Evolutionary conservation across 1,284 basidiomycete genomes (phyloP).

Genomic region (Cryptococcus sp.): DNA sequence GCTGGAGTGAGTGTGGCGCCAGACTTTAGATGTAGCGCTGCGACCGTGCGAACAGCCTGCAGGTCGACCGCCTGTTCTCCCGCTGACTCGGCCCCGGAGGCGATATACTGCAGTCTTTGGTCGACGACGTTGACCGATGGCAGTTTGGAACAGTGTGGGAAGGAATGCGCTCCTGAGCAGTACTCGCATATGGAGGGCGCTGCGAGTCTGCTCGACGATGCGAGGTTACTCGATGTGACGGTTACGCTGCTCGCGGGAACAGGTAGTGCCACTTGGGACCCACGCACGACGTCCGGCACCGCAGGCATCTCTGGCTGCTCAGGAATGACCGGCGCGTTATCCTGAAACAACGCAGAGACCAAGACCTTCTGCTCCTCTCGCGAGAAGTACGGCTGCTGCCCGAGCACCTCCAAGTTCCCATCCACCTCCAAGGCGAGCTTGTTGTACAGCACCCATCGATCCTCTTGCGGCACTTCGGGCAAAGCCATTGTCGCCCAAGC

Average conservation of each 20-base stretch:
- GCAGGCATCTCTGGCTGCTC: conserved; percentile 2
- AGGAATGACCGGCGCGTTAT: conserved; percentile 12
- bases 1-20: not conserved
- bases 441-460: conserved; percentile 17
- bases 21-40: too few relatives aligned
- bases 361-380: not conserved
- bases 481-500: conserved; percentile 32
- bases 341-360: conserved; percentile 17
- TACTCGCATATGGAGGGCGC: conserved; percentile 3
- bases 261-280: not conserved
- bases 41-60: too few relatives aligned
- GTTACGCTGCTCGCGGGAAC: not conserved
- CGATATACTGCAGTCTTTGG: too few relatives aligned
- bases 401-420: conserved; percentile 7
- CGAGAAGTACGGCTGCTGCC: conserved; percentile 23
- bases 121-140: too few relatives aligned
- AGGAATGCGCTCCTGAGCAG: conserved; percentile 2
- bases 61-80: too few relatives aligned
- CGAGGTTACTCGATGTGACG: not conserved
- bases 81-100: too few relatives aligned
- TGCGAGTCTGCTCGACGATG: too few relatives aligned
- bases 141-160: not conserved
- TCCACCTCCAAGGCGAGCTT: conserved; percentile 27
- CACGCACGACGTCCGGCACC: not conserved
- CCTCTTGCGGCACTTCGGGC: conserved; percentile 18